These are phyloP conservation scores for Amanita phalloides DNA, from an alignment of 768 basidiomycete species.

Conservation along the genomic window DNA sequence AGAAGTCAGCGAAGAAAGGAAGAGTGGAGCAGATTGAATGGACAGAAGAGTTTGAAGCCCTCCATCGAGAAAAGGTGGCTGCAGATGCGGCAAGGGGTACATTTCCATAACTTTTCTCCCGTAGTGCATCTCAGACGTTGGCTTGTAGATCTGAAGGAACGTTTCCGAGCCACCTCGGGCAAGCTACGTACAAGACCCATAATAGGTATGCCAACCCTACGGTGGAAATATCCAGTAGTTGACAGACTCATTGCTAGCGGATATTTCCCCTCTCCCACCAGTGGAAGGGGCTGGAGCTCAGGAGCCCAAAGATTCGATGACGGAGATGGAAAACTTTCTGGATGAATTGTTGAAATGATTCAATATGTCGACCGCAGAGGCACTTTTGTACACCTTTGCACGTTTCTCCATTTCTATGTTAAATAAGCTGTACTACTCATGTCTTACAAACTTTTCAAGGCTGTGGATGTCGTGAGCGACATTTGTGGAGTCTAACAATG, in stretches of 20 bases:
- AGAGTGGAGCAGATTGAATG: conserved; percentile 55
- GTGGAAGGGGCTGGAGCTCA: conserved; percentile 13
- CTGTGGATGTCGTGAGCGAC: too few relatives aligned
- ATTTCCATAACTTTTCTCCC: conserved; percentile 6
- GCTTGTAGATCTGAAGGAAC: conserved; percentile 40
- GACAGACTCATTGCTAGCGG: conserved; percentile 8
- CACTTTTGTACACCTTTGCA: conserved; percentile 21
- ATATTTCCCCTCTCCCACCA: conserved; percentile 46
- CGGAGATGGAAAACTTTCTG: conserved; percentile 61
- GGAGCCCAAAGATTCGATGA: conserved; percentile 32
- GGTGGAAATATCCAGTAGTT: conserved; percentile 20
- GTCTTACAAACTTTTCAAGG: too few relatives aligned
- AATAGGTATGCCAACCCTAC: conserved; percentile 23
- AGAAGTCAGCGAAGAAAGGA: conserved; percentile 37
- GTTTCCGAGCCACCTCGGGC: conserved; percentile 47
- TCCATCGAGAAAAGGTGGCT: conserved; percentile 58
- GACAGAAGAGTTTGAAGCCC: conserved; percentile 52
- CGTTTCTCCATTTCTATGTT: too few relatives aligned
- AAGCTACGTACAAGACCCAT: conserved; percentile 25
- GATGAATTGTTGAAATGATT: conserved; percentile 44
- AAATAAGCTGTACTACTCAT: too few relatives aligned
- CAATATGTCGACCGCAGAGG: background rate
- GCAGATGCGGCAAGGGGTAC: conserved; percentile 72
- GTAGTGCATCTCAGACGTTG: background rate
- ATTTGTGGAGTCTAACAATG: too few relatives aligned